Evolutionary conservation across 2,329 filamentous ascomycete species (phyloP).

Genomic region (Nemania sp.): DNA sequence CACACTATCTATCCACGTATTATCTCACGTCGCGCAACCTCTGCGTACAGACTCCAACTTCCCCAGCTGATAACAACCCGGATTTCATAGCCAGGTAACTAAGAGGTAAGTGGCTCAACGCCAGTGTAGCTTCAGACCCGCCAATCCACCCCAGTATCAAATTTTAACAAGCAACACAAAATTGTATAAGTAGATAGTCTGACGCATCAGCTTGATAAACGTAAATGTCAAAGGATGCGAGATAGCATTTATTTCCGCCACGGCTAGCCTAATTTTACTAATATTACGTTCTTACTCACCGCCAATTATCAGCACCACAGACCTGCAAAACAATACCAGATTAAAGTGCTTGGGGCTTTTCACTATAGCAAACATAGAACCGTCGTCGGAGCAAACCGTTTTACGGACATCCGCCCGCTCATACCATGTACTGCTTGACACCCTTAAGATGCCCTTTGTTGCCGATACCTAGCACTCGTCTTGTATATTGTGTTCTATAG

Average conservation of each 20-base stretch:
- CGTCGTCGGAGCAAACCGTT: background rate
- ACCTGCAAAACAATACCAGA: too few species aligned
- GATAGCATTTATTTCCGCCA: conserved; percentile 13
- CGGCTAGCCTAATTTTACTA: conserved; percentile 19
- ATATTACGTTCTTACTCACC: conserved; percentile 28
- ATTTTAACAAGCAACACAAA: background rate
- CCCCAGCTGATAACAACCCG: conserved; percentile 20
- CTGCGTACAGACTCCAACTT: conserved; percentile 26
- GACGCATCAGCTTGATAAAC: conserved; percentile 14
- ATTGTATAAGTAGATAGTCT: conserved; percentile 4
- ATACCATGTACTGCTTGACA: conserved; percentile 1
- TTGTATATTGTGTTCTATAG: conserved; percentile 5
- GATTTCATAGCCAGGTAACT: conserved; percentile 4
- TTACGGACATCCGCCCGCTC: background rate
- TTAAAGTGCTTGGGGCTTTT: conserved; percentile 4
- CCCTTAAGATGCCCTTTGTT: conserved; percentile 5
- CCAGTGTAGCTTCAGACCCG: conserved; percentile 27
- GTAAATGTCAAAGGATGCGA: conserved; percentile 4
- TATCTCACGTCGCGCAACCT: conserved; percentile 16
- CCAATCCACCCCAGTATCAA: conserved; percentile 14
- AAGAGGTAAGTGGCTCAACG: conserved; percentile 14
- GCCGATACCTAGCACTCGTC: conserved; percentile 3
- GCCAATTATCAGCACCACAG: conserved; percentile 29
- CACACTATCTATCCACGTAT: background rate
- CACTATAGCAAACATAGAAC: conserved; percentile 13